These are phyloP conservation scores for Dryadomyces quercivorus DNA, from an alignment of 2,329 filamentous ascomycete genomes.

Conservation along the genomic window DNA sequence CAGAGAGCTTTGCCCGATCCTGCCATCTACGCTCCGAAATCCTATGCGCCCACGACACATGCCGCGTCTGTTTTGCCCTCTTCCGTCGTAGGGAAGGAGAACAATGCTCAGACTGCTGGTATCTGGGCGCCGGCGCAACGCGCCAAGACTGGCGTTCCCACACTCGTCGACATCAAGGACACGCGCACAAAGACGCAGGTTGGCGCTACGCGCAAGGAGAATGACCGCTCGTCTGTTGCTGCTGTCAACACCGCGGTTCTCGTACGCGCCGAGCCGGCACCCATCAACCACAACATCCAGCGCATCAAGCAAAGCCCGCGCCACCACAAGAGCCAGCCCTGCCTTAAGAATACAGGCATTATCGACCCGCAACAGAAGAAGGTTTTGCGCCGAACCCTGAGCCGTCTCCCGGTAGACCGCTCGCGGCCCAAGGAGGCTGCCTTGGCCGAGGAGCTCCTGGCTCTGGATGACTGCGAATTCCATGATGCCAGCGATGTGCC, in stretches of 20 bases:
- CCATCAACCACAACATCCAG: neutral
- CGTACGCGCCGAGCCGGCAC: neutral
- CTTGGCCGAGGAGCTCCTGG: conserved; percentile 1
- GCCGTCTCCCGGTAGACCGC: conserved; percentile 10
- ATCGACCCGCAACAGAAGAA: conserved; percentile 8
- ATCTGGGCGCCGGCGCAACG: conserved; percentile 11
- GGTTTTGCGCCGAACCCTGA: conserved; percentile 10
- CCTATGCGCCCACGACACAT: conserved; percentile 10
- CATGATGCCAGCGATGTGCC: conserved; percentile 26
- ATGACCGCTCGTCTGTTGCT: neutral
- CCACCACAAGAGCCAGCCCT: conserved; percentile 42
- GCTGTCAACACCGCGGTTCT: neutral
- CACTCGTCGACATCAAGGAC: neutral
- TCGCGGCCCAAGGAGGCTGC: conserved; percentile 2
- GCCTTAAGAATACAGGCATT: conserved; percentile 24
- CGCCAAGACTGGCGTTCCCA: neutral
- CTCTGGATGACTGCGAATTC: neutral
- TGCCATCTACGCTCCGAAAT: conserved; percentile 18
- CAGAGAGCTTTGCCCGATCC: conserved; percentile 23
- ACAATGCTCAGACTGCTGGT: conserved; percentile 14
- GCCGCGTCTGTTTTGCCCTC: conserved; percentile 11
- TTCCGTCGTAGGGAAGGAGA: conserved; percentile 21
- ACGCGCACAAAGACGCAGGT: neutral
- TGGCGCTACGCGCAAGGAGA: conserved; percentile 4
- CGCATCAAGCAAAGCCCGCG: conserved; percentile 22